Base-by-base conservation (phyloP, 2,329 filamentous ascomycete genomes). In the Boeremia exigua region DNA sequence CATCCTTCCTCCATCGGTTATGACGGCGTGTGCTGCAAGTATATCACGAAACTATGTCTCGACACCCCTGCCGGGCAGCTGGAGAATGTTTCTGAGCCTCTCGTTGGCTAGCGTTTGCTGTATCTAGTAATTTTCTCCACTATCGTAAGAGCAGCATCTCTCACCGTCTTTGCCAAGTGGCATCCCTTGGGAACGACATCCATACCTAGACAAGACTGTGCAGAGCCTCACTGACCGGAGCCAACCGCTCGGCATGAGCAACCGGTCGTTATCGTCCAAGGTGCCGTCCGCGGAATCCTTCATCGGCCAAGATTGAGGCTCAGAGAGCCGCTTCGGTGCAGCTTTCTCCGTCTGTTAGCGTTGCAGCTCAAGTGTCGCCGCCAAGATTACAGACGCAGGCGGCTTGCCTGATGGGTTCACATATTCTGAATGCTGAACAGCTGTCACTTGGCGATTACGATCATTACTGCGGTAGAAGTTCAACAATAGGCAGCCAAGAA, bases 141-240 rank as follows among this genome's bases (percentile, higher is more conserved):
- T 23, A 48, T 48, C 38, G 38, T 45, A 48, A 48, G 53, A 52
- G 48, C 44, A 44, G 48, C 48, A 52, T 48, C 48, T 44, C 54
- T 52, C 54, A 53, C 54, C 54, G 44, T 44, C 49, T 52, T 36
- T 57, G 54, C 44, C 54, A 57, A 57, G 48, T 56, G 10, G 28
- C 37, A 42, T 47, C 15, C 30, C 53, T 56, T 56, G 47, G 53
- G 53, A 56, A 56, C 53, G 19, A 47, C 19, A 23, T 34, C 37
- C 30, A 27, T 38, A 28, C 28, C 32, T 27, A 14, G 51, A 17
- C 14, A 30, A 47, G 42, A 36, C 42, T 33, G 46, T 28, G 43
- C 30, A 42, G 32, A 56, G 47, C 48, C 53, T 51, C 42, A 51
- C 42, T 56, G 53, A 51, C 53, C 42, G 53, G 43, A 56, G 33